Conservation (phyloP, 495 filamentous ascomycete species). For the Podospora pseudoanserina region DNA sequence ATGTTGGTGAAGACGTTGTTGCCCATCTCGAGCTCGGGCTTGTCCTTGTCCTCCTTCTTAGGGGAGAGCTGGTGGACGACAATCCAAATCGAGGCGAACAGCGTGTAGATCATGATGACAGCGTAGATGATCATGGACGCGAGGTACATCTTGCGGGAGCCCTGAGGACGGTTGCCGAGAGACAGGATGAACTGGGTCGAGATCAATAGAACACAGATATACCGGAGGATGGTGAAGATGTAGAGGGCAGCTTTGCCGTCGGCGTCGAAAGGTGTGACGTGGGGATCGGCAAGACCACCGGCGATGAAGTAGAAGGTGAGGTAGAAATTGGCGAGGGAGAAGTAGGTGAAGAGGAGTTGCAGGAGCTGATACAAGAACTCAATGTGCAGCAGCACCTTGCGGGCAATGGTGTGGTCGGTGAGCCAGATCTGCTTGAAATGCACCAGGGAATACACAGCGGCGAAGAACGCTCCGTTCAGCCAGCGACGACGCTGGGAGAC, state of each 20-base stretch:
- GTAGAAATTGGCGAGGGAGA: conserved; percentile 98
- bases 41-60: conserved; percentile 42
- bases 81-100: conserved; percentile 81
- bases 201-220: conserved; percentile 37
- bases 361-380: conserved; percentile 96
- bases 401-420: conserved; percentile 84
- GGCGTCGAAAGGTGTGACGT: conserved; percentile 85
- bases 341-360: conserved; percentile 89
- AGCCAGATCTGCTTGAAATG: conserved; percentile 91
- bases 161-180: conserved; percentile 98
- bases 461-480: conserved; percentile 99
- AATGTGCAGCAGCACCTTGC: conserved; percentile 89
- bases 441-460: conserved; percentile 93
- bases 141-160: conserved; percentile 88
- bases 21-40: conserved; percentile 56
- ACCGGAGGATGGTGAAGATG: conserved; percentile 83
- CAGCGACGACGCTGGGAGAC: conserved; percentile 93
- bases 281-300: conserved; percentile 79
- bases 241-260: conserved; percentile 62
- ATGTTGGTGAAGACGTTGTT: conserved; percentile 92
- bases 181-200: conserved; percentile 67
- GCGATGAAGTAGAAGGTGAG: conserved; percentile 98
- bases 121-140: conserved; percentile 80
- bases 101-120: conserved; percentile 95
- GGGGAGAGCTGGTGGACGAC: conserved; percentile 66